Conservation (phyloP, 768 basidiomycete genomes). For the Leucogyrophana mollusca region DNA sequence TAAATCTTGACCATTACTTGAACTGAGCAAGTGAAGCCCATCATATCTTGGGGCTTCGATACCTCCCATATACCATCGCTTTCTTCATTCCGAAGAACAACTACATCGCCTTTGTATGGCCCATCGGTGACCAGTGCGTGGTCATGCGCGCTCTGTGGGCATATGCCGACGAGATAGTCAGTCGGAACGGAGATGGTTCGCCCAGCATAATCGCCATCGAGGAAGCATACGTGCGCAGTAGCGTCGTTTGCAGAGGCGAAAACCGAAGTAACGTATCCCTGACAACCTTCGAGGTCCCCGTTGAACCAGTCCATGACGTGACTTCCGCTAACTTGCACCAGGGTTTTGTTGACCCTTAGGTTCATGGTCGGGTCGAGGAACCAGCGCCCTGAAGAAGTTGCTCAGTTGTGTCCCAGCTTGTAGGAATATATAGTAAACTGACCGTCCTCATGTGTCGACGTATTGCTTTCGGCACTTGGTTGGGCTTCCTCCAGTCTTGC, state of each 20-base stretch:
- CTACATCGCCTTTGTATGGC: constrained; percentile 34
- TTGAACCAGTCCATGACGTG: neutral
- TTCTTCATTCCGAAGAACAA: constrained; percentile 42
- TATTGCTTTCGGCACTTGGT: too few relatives aligned
- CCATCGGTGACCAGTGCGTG: constrained; percentile 47
- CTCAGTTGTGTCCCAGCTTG: too few relatives aligned
- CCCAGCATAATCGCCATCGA: constrained; percentile 23
- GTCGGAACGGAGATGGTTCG: constrained; percentile 30
- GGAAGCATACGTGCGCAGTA: constrained; percentile 14
- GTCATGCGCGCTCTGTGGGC: constrained; percentile 33
- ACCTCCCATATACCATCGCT: constrained; percentile 1
- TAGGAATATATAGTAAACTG: too few relatives aligned
- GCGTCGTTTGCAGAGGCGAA: constrained; percentile 9
- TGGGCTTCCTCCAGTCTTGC: too few relatives aligned
- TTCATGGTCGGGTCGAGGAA: too few relatives aligned
- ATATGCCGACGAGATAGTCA: constrained; percentile 35
- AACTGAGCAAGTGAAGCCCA: too few relatives aligned
- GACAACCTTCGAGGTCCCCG: neutral
- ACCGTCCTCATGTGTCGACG: too few relatives aligned
- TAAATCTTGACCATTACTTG: too few relatives aligned
- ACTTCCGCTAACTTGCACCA: neutral
- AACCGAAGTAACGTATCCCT: neutral
- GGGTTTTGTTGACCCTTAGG: too few relatives aligned
- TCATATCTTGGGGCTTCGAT: neutral
- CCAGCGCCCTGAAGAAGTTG: too few relatives aligned